Evolutionary conservation across 441 rosid species (phyloP).

Genomic region (Eruca vesicaria): DNA sequence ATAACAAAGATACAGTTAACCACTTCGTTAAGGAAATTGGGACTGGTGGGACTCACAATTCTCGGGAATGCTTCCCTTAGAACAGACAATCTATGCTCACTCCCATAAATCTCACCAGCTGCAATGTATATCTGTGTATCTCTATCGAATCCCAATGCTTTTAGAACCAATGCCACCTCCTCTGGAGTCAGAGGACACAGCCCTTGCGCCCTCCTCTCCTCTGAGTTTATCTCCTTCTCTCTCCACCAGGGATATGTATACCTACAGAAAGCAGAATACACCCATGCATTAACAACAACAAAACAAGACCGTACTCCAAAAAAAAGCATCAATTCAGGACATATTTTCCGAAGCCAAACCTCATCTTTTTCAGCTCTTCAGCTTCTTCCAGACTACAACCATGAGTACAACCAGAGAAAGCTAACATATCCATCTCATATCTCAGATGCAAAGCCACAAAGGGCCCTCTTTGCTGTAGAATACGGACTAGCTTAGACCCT

Average conservation of each 20-base stretch:
- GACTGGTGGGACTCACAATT: conserved; percentile 63
- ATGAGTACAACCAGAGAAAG: conserved; percentile 97
- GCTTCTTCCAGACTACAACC: conserved; percentile 93
- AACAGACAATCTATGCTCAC: conserved; percentile 74
- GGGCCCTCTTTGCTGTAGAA: conserved; percentile 77
- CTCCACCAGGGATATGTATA: conserved; percentile 99
- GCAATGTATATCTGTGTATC: conserved; percentile 90
- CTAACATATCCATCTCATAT: conserved; percentile 99
- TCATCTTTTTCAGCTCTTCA: conserved; percentile 80
- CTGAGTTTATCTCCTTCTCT: conserved; percentile 91
- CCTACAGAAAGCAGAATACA: conserved; percentile 42
- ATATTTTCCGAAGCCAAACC: conserved; percentile 45
- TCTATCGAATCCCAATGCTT: conserved; percentile 69
- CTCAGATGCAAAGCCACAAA: conserved; percentile 93
- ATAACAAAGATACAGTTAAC: neutral
- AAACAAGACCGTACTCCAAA: neutral
- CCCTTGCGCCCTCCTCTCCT: conserved; percentile 84
- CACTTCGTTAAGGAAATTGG: neutral
- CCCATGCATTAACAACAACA: conserved; percentile 4
- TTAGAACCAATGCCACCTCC: conserved; percentile 77
- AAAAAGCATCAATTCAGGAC: neutral
- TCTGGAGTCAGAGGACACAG: conserved; percentile 96
- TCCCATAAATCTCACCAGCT: conserved; percentile 96
- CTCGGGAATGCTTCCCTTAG: conserved; percentile 81
- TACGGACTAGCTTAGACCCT: conserved; percentile 73